These are phyloP conservation scores for Sextonia rubra DNA, from an alignment of 164 flowering plant species.

Conservation along the genomic window DNA sequence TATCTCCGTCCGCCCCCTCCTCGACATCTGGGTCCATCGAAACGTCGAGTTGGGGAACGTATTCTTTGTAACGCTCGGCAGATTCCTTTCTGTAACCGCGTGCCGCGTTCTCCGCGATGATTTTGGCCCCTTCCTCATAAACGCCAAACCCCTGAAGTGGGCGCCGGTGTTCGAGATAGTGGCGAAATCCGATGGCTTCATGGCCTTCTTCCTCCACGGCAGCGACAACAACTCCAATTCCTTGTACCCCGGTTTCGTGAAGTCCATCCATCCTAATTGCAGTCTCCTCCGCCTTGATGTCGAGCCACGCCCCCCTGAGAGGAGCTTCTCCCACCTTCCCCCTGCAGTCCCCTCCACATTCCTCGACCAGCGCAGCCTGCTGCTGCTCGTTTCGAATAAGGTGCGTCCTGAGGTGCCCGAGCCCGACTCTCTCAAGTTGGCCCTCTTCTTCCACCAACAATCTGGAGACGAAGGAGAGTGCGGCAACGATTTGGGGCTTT, in stretches of 20 bases:
- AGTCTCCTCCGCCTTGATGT: constrained; percentile 81
- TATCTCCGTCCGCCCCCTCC: constrained; percentile 43
- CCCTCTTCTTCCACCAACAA: constrained; percentile 51
- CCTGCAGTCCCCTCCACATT: constrained; percentile 41
- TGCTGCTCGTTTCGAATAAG: constrained; percentile 53
- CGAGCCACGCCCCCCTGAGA: constrained; percentile 52
- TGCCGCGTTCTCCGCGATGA: constrained; percentile 87
- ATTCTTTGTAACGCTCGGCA: constrained; percentile 85
- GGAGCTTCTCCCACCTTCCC: too few relatives aligned
- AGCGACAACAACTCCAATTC: constrained; percentile 51
- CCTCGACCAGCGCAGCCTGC: constrained; percentile 71
- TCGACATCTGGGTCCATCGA: constrained; percentile 96
- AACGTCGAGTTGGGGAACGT: constrained; percentile 97
- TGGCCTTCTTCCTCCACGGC: constrained; percentile 67
- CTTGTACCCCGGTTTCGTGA: constrained; percentile 69
- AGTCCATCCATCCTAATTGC: constrained; percentile 44
- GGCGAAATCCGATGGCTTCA: constrained; percentile 54
- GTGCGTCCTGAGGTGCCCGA: constrained; percentile 39
- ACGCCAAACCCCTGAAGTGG: constrained; percentile 73
- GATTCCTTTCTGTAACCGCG: constrained; percentile 73
- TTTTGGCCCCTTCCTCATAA: constrained; percentile 71
- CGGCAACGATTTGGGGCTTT: constrained; percentile 32
- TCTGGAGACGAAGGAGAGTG: constrained; percentile 19
- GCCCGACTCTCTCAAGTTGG: constrained; percentile 30
- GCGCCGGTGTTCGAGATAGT: constrained; percentile 87